These are phyloP conservation scores for Cercospora brassicicola DNA, from an alignment of 2,329 filamentous ascomycete genomes.

Conservation along the genomic window DNA sequence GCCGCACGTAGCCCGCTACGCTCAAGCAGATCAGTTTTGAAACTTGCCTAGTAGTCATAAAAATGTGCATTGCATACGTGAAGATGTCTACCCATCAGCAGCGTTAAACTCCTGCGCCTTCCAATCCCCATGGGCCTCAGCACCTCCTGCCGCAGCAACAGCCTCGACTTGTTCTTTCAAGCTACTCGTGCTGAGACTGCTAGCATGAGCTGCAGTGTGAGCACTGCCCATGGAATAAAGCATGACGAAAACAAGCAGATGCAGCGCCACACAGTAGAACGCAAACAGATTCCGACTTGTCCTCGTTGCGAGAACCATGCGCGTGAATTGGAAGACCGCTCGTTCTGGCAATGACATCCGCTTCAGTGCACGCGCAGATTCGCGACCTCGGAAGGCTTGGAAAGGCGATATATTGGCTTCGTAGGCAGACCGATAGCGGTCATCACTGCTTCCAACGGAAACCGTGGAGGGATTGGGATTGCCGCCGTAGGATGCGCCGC, in stretches of 20 bases:
- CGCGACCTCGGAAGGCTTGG: slow-evolving; percentile 89
- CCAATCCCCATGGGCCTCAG: slow-evolving; percentile 36
- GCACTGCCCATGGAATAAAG: slow-evolving; percentile 78
- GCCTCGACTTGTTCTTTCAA: slow-evolving; percentile 15
- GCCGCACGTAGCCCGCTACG: no score
- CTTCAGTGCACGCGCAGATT: slow-evolving; percentile 85
- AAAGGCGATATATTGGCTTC: slow-evolving; percentile 95
- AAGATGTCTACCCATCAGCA: slow-evolving; percentile 18
- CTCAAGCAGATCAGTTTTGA: not conserved
- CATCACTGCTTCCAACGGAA: slow-evolving; percentile 59
- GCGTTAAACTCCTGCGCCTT: slow-evolving; percentile 41
- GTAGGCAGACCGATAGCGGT: slow-evolving; percentile 88
- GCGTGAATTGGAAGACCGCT: slow-evolving; percentile 83
- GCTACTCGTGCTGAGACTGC: slow-evolving; percentile 52
- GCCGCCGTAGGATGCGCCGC: slow-evolving; percentile 59
- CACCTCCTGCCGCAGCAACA: slow-evolving; percentile 15
- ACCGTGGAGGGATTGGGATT: slow-evolving; percentile 76
- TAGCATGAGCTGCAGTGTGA: slow-evolving; percentile 64
- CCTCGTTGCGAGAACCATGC: slow-evolving; percentile 85
- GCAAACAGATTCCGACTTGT: slow-evolving; percentile 93
- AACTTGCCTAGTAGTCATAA: not conserved
- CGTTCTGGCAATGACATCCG: slow-evolving; percentile 91
- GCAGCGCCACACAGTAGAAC: slow-evolving; percentile 82
- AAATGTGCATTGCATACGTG: not conserved
- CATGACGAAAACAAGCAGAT: slow-evolving; percentile 82